These are phyloP conservation scores for Pythium folliculosum DNA, from an alignment of 352 stramenopile species.

Conservation along the genomic window DNA sequence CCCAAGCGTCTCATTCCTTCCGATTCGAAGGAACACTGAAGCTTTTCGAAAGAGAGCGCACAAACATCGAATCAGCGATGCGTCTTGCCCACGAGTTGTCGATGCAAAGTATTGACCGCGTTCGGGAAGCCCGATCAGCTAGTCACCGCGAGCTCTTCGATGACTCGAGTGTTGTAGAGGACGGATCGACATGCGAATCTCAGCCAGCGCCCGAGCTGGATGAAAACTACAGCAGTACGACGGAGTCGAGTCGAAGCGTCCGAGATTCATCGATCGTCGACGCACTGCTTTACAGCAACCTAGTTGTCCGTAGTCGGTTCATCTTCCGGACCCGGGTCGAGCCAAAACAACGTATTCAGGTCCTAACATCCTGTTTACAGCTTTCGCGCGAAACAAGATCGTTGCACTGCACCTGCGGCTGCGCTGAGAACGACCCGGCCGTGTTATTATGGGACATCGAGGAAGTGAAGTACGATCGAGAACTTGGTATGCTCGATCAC, in stretches of 20 bases:
- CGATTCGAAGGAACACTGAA: conserved; percentile 69
- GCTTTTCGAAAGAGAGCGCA: conserved; percentile 76
- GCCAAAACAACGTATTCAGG: conserved; percentile 63
- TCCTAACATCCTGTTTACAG: conserved; percentile 72
- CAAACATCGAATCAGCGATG: conserved; percentile 85
- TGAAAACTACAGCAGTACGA: conserved; percentile 10
- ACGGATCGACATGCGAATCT: not conserved
- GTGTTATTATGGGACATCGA: conserved; percentile 72
- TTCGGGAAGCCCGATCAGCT: conserved; percentile 53
- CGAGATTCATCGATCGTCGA: conserved; percentile 74
- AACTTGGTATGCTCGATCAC: conserved; percentile 59
- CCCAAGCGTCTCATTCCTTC: conserved; percentile 73
- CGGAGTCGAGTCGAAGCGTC: conserved; percentile 20
- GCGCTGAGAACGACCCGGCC: conserved; percentile 70
- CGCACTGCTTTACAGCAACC: conserved; percentile 74
- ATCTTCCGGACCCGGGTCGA: conserved; percentile 81
- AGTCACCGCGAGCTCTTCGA: conserved; percentile 39
- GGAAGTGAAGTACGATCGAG: conserved; percentile 71
- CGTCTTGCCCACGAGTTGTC: conserved; percentile 71
- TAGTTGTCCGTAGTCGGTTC: conserved; percentile 77
- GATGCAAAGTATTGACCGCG: conserved; percentile 68
- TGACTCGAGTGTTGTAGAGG: conserved; percentile 8
- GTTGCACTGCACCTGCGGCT: conserved; percentile 69
- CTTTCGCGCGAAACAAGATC: conserved; percentile 67
- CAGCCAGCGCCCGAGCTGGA: not conserved